Base-by-base conservation (phyloP, 2,329 filamentous ascomycete genomes). In the Fusarium keratoplasticum region DNA sequence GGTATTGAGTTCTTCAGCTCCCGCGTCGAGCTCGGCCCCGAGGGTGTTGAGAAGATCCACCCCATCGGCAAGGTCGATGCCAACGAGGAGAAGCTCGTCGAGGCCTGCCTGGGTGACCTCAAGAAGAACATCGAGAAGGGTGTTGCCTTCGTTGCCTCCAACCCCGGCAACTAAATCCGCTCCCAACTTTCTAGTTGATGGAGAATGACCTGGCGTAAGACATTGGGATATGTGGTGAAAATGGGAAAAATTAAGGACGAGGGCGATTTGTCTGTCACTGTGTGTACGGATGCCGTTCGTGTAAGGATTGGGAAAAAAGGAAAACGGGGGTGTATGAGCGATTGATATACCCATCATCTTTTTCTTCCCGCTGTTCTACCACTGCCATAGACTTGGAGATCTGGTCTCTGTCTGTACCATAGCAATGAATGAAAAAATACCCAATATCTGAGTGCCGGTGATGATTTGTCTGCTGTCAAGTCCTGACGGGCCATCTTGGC, bases 121-220 rank as follows among this genome's bases (percentile, higher is more conserved):
- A 93, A 94, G 90, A 94, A 93, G 91, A 98, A 98, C 92, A 98
- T 98, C 84, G 88, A 92, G 86, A 98, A 98, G 94, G 95, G 95
- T 83, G 87, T 91, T 72, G 78, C 84, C 69, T 92, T 92, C 74
- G 89, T 89, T 73, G 86, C 87, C 75, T 73, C 84, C 72, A 91
- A 90, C 88, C 89, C 90, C 77, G 85, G 85, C 79, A 89, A 90
- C 82, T 91, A 90, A 88, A 79, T 72, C 5, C 54, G 40, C 50
- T 55, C 50, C 25, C 58, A 58, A 55, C 64, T 69, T 36, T 52
- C 18, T 47, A 22, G 69, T 58, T 61, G 14, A 33, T 4, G 33
- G 47, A 66, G 64, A 42, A 57, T 54, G 36, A 22, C 47, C 27
- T 61, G 58, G 72, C 54, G 20, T 62, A 36, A 50, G 25, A 58